phyloP scores from a whole-genome alignment of 257 asterid genomes.

The Przewalskia tangutica region DNA sequence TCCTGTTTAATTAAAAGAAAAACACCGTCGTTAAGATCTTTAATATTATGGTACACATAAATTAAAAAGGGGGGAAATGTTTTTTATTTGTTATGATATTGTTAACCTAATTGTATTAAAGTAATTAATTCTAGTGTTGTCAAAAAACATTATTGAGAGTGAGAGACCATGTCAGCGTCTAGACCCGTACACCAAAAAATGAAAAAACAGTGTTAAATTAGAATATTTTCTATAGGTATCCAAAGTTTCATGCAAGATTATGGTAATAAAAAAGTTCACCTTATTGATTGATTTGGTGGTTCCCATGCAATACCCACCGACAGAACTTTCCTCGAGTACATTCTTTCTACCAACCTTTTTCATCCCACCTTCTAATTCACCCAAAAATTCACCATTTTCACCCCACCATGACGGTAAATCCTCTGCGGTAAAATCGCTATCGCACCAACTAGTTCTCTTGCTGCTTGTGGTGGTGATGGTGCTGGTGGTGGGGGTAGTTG shows the following conservation, averaged over 20 bases:
- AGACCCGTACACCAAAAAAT: neutral
- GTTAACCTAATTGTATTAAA: neutral
- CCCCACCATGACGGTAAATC: constrained; percentile 38
- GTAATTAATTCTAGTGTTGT: neutral
- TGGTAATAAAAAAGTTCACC: neutral
- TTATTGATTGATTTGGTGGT: neutral
- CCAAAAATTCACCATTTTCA: constrained; percentile 24
- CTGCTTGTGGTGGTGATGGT: constrained; percentile 15
- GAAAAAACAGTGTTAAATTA: neutral
- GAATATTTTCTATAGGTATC: neutral
- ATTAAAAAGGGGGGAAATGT: neutral
- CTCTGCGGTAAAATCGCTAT: constrained; percentile 53
- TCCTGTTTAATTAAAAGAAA: constrained; percentile 18
- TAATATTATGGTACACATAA: neutral
- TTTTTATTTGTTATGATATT: neutral
- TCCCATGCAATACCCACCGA: constrained; percentile 9
- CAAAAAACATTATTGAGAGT: neutral
- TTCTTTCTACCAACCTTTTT: neutral
- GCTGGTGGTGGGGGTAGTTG: neutral
- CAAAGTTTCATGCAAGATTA: neutral
- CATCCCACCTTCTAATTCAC: constrained; percentile 7
- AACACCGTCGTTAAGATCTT: neutral
- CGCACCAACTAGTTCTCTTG: constrained; percentile 53
- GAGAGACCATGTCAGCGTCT: neutral
- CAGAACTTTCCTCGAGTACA: neutral